phyloP scores from a whole-genome alignment of 2,329 filamentous ascomycete genomes.

The Colletotrichum sp. region DNA sequence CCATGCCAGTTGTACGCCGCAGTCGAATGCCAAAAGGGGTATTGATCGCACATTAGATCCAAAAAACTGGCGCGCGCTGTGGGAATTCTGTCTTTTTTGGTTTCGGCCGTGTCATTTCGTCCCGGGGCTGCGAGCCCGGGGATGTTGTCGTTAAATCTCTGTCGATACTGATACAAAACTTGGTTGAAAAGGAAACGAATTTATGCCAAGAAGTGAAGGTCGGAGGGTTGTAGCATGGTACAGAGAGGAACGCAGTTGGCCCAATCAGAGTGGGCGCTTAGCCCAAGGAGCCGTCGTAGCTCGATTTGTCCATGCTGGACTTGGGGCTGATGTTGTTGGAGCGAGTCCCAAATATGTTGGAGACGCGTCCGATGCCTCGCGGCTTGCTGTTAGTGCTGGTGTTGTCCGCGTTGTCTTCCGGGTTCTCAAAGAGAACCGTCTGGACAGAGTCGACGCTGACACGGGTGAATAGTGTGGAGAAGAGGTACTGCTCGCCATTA shows the following conservation, averaged over 20 bases:
- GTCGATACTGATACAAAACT: slow-evolving; percentile 20
- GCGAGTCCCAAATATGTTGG: slow-evolving; percentile 59
- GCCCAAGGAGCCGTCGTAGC: slow-evolving; percentile 42
- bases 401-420: slow-evolving; percentile 34
- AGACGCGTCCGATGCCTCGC: slow-evolving; percentile 54
- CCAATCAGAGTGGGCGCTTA: neutral
- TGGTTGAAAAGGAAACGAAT: slow-evolving; percentile 3
- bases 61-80: slow-evolving; percentile 16
- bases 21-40: slow-evolving; percentile 22
- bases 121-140: slow-evolving; percentile 3
- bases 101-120: slow-evolving; percentile 23
- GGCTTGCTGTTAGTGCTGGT: slow-evolving; percentile 52
- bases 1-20: slow-evolving; percentile 20
- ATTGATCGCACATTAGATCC: slow-evolving; percentile 20
- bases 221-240: neutral
- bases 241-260: neutral
- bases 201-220: slow-evolving; percentile 19
- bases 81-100: slow-evolving; percentile 18
- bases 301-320: slow-evolving; percentile 53
- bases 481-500: slow-evolving; percentile 90
- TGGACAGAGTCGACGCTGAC: slow-evolving; percentile 71
- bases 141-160: slow-evolving; percentile 14
- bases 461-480: slow-evolving; percentile 92
- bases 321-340: slow-evolving; percentile 54
- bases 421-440: slow-evolving; percentile 59